These are phyloP conservation scores for Setomelanomma holmii DNA, from an alignment of 2,329 filamentous ascomycete species.

Conservation along the genomic window DNA sequence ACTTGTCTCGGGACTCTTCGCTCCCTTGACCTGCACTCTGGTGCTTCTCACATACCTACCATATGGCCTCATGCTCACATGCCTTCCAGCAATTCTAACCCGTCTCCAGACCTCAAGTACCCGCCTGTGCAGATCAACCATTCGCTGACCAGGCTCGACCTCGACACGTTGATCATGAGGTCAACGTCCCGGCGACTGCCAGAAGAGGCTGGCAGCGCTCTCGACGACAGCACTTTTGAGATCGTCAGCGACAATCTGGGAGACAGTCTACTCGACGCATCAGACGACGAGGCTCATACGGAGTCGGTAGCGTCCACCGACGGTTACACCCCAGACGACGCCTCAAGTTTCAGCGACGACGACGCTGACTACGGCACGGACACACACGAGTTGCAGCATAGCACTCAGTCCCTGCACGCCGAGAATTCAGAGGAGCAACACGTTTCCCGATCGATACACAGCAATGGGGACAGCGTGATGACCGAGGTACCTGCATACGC, in stretches of 20 bases:
- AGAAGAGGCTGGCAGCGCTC: conserved; percentile 37
- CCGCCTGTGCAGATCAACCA: conserved; percentile 40
- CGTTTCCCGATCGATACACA: conserved; percentile 21
- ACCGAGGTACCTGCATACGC: conserved; percentile 37
- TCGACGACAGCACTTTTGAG: conserved; percentile 48
- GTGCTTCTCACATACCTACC: conserved; percentile 6
- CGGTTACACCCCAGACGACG: conserved; percentile 42
- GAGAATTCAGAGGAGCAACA: conserved; percentile 20
- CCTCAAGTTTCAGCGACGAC: conserved; percentile 40
- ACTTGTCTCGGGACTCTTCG: conserved; percentile 1
- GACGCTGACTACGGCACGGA: conserved; percentile 39
- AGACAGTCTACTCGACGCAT: conserved; percentile 38
- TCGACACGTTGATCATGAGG: conserved; percentile 45
- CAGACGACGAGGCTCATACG: conserved; percentile 48
- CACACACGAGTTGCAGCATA: conserved; percentile 22
- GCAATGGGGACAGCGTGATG: conserved; percentile 37
- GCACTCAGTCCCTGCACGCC: conserved; percentile 28
- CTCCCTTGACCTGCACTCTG: conserved; percentile 13
- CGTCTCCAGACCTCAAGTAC: conserved; percentile 39
- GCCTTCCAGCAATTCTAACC: conserved; percentile 32
- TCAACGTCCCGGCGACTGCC: conserved; percentile 33
- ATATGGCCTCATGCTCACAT: conserved; percentile 37
- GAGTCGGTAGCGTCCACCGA: conserved; percentile 47
- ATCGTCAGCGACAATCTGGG: too few species aligned
- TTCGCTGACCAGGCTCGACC: conserved; percentile 41